These are phyloP conservation scores for Novymonas esmeraldas DNA, from an alignment of 208 protist genomes.

Conservation along the genomic window DNA sequence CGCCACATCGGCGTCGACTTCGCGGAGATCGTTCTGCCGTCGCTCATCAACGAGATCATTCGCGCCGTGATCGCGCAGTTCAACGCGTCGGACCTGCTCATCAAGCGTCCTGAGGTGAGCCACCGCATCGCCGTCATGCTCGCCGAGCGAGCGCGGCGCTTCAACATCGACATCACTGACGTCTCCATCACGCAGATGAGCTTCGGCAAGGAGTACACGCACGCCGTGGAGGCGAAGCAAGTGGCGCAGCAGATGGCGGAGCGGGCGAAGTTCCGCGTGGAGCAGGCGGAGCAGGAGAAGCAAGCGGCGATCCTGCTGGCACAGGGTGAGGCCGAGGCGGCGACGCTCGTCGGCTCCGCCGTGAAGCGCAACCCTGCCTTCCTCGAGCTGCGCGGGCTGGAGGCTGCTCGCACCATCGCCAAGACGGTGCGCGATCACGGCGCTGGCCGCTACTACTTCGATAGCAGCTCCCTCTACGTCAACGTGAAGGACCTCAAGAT, in stretches of 20 bases:
- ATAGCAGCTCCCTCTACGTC: constrained; percentile 84
- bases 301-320: constrained; percentile 92
- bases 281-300: constrained; percentile 95
- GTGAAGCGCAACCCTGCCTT: constrained; percentile 91
- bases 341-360: constrained; percentile 89
- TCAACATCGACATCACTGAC: constrained; percentile 98
- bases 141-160: constrained; percentile 95
- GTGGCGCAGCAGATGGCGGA: constrained; percentile 97
- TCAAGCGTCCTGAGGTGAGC: constrained; percentile 95
- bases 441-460: constrained; percentile 74
- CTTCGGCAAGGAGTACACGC: constrained; percentile 96
- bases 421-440: constrained; percentile 79
- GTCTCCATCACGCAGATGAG: constrained; percentile 98
- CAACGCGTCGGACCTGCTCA: constrained; percentile 98
- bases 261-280: constrained; percentile 94
- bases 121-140: constrained; percentile 93
- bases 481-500: constrained; percentile 64
- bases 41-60: constrained; percentile 99
- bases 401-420: constrained; percentile 93
- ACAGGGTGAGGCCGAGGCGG: constrained; percentile 93
- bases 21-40: constrained; percentile 98
- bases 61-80: constrained; percentile 99
- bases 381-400: constrained; percentile 92
- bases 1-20: constrained; percentile 96
- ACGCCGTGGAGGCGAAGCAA: constrained; percentile 96